Percentiles rank a stretch among this genome's conserved stretches.
Evolutionary conservation across 2,329 filamentous ascomycete species (phyloP).

Genomic region (Calycina marina): DNA sequence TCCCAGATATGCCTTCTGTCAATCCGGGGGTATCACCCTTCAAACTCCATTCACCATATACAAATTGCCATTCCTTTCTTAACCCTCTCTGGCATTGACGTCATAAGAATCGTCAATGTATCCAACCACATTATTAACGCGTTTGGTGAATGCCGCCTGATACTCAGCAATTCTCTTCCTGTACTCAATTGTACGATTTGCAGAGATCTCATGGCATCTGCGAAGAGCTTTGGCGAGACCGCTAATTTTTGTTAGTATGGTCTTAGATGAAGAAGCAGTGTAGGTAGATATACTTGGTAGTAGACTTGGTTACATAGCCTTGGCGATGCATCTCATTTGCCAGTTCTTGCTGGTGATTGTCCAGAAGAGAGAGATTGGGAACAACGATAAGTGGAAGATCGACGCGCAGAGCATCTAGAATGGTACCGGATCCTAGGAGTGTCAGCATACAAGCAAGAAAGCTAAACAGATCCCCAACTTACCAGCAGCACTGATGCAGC

Average conservation of each 20-base stretch:
- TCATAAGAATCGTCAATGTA: too few species aligned
- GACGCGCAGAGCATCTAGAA: conserved; percentile 66
- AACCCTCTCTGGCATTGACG: too few species aligned
- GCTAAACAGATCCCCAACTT: conserved; percentile 18
- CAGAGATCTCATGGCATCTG: too few species aligned
- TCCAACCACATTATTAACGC: too few species aligned
- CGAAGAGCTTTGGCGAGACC: neutral
- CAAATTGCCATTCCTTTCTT: too few species aligned
- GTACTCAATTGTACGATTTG: too few species aligned
- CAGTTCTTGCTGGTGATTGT: conserved; percentile 85
- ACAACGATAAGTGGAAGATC: conserved; percentile 74
- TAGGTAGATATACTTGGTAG: conserved; percentile 11
- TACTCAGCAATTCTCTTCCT: too few species aligned
- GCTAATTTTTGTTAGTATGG: neutral
- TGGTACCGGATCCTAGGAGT: conserved; percentile 68
- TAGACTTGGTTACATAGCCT: conserved; percentile 49
- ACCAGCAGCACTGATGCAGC: conserved; percentile 87
- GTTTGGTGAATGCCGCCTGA: too few species aligned
- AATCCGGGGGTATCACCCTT: too few species aligned
- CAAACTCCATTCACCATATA: too few species aligned
- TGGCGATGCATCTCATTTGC: conserved; percentile 60
- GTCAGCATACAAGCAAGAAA: neutral
- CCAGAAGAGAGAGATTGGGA: conserved; percentile 65
- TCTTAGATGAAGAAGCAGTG: neutral
- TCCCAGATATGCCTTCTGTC: too few species aligned